Evolutionary conservation across 345 rosid species (phyloP).

Genomic region (Lenwebbia sp.): DNA sequence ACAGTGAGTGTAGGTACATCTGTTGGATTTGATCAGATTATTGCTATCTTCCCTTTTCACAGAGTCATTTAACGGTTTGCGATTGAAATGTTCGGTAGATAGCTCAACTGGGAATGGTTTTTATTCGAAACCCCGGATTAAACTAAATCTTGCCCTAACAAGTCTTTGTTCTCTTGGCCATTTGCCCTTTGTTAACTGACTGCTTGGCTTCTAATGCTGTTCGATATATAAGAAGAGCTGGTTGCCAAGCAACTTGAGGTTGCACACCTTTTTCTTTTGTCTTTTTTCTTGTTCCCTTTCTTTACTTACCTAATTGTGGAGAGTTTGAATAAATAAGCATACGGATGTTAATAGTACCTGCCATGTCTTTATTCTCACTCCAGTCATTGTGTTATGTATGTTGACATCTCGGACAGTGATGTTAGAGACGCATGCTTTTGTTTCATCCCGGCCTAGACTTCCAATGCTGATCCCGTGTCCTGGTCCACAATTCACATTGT

Average conservation of each 20-base stretch:
- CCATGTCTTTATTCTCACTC: constrained; percentile 96
- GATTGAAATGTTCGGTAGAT: not conserved
- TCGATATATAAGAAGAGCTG: not conserved
- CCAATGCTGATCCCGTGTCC: constrained; percentile 99
- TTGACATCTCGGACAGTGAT: constrained; percentile 70
- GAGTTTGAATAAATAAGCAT: not conserved
- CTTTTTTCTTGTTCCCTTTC: not conserved
- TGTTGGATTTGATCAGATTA: not conserved
- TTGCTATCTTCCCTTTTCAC: not conserved
- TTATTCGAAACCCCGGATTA: not conserved
- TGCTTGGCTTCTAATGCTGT: not conserved
- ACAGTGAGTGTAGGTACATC: not conserved
- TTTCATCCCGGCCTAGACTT: constrained; percentile 69
- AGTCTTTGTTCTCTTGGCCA: not conserved
- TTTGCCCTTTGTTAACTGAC: not conserved
- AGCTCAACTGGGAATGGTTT: not conserved
- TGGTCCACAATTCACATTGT: constrained; percentile 86
- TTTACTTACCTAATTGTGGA: not conserved
- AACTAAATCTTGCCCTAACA: not conserved
- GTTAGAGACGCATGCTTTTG: constrained; percentile 92
- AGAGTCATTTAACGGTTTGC: not conserved
- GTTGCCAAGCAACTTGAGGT: not conserved
- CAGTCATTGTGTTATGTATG: constrained; percentile 81
- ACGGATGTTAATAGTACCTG: constrained; percentile 44
- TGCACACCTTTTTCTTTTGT: not conserved